Conservation (phyloP, 345 rosid genomes). For the Citrus reticulata region DNA sequence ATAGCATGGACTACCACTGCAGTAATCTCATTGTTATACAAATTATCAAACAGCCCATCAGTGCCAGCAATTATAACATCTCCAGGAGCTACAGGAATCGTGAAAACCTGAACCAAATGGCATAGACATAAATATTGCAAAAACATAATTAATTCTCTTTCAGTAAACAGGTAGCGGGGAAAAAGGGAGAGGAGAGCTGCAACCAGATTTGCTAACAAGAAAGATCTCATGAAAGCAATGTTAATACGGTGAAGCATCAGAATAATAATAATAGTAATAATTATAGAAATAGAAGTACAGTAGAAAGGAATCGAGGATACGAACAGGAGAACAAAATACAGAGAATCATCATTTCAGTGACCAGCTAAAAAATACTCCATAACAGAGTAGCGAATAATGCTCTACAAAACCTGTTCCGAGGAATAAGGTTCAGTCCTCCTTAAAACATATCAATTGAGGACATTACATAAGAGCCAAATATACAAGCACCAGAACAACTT, state of each 20-base stretch:
- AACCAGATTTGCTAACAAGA: background rate
- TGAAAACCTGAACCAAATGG: constrained; percentile 57
- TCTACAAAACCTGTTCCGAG: background rate
- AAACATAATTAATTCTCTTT: background rate
- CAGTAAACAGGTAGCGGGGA: background rate
- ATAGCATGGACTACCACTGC: constrained; percentile 92
- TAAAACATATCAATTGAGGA: background rate
- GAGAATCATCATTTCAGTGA: background rate
- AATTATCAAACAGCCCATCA: constrained; percentile 92
- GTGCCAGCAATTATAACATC: constrained; percentile 91
- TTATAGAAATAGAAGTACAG: background rate
- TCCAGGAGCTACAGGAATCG: constrained; percentile 84
- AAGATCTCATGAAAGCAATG: background rate
- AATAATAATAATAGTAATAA: too few relatives aligned
- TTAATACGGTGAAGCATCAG: background rate
- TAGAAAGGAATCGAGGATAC: background rate
- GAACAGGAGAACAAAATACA: background rate
- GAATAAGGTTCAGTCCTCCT: background rate
- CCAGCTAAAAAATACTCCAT: background rate
- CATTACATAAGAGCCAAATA: background rate
- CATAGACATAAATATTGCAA: background rate
- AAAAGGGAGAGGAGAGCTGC: background rate
- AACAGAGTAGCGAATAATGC: background rate
- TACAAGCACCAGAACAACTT: background rate
- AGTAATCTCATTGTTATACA: constrained; percentile 94